Evolutionary conservation across 495 filamentous ascomycete species (phyloP), one percentile per base, ranked within the genome.

Genomic region (Podospora conica): DNA sequence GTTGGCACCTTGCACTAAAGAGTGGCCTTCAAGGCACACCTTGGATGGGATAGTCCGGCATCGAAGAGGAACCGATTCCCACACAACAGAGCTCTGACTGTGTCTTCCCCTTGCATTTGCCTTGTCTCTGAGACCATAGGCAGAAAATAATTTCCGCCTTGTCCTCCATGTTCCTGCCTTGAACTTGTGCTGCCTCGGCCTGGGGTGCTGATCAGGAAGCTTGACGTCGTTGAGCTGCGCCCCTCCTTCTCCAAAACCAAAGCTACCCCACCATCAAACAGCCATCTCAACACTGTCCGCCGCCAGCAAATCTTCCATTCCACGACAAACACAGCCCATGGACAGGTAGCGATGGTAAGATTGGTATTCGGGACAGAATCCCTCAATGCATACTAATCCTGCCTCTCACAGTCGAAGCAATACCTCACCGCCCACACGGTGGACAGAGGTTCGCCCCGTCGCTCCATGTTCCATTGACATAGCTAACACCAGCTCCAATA

Each of bases 361-460:
- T 10, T 21, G 3, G 10, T 5, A 6, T 2, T 5, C 10, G 8
- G 15, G 33, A n/a, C 55, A 1, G 21, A 21, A n/a, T 3, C 3
- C 4, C 2, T 8, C 18, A 11, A 25, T 23, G 58, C 55, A 4
- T 12, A 0, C 15, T 28, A 3, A 55, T 66, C 61, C 21, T 61
- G 55, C 48, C 48, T 15, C 5, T 11, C 58, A 18, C 70, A 98
- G 96, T 98, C 95, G 63, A 96, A 97, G 80, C 96, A 97, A 90
- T 98, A 97, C 75, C 86, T 98, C 40, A 92, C 92, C 64, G 88
- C 87, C 65, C 91, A 96, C 79, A 93, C 93, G 12, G 84, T 95
- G 74, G 91, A 96, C 74, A 84, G 92, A 83, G 92, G 92, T 91
- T 24, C 6, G 55, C 20, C 8, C 11, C 29, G 57, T 69, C n/a